Evolutionary conservation across 306 rosid species (phyloP), one percentile per base, ranked within the genome.

Genomic region (Delonix regia): DNA sequence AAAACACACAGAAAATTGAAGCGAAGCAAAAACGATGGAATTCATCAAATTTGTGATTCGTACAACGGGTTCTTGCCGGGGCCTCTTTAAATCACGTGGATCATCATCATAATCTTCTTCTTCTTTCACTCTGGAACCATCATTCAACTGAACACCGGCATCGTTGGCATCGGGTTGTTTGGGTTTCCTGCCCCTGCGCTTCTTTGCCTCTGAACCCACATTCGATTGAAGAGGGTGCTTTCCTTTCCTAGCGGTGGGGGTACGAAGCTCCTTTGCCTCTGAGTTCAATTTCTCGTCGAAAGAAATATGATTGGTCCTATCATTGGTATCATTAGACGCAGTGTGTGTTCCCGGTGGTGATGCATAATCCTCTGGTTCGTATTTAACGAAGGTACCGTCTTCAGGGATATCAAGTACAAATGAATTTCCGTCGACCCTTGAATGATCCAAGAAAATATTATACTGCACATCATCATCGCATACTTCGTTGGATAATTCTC

Each of bases 361-460:
- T 59, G 75, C 63, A 28, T 49, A 12, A 53, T 39, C 52, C 52
- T 21, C 33, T 11, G 10, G 19, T 11, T 73, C 79, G n/a, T 85
- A 85, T 71, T 36, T 47, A n/a, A 74, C 42, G 9, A 12, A 63
- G 15, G 81, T 42, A 27, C 38, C 61, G 18, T 78, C 85, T 51
- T 78, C 55, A 57, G 45, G 16, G 6, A 81, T 74, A 10, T 78
- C 79, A 27, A 81, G 81, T 5, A 38, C 73, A 78, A 69, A 64
- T 28, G 71, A 81, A 7, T 62, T 55, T 69, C 81, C 85, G 67
- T 57, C 34, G 18, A 34, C 51, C 69, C 60, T 85, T 9, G 74
- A 42, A 49, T 81, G 47, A 10, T 78, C 56, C 48, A 74, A 15
- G 60, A 81, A 81, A 47, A 9, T 15, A 69, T 39, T 15, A 38